A percentile compares a stretch with the other conserved stretches of the same genome.
phyloP scores from a whole-genome alignment of 495 filamentous ascomycete species.

The Aspergillus steynii region DNA sequence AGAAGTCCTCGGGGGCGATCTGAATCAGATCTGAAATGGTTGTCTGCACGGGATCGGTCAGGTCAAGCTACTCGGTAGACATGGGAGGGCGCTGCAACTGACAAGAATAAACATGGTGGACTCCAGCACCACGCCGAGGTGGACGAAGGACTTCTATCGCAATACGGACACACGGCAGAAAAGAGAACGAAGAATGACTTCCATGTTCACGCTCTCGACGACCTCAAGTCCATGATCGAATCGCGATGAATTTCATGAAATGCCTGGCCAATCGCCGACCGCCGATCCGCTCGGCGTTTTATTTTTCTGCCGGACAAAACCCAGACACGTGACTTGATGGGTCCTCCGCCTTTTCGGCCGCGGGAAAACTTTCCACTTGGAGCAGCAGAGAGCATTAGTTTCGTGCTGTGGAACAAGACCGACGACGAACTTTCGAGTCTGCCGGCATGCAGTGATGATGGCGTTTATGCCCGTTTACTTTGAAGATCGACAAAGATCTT shows the following conservation, averaged over 20 bases:
- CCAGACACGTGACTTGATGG: slow-evolving; percentile 13
- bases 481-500: slow-evolving; percentile 27
- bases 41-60: slow-evolving; percentile 40
- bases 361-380: neutral
- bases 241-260: slow-evolving; percentile 1
- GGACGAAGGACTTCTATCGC: slow-evolving; percentile 9
- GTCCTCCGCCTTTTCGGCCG: slow-evolving; percentile 8
- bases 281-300: slow-evolving; percentile 20
- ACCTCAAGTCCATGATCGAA: slow-evolving; percentile 12
- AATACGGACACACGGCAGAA: slow-evolving; percentile 7
- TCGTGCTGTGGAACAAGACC: neutral
- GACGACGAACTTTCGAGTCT: slow-evolving; percentile 5
- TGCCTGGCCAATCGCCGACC: slow-evolving; percentile 23
- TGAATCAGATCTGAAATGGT: slow-evolving; percentile 88
- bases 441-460: slow-evolving; percentile 24
- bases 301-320: slow-evolving; percentile 11
- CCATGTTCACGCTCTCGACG: slow-evolving; percentile 22
- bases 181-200: slow-evolving; percentile 10
- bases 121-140: slow-evolving; percentile 5
- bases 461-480: slow-evolving; percentile 19
- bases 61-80: neutral
- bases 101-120: slow-evolving; percentile 59
- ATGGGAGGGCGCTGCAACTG: slow-evolving; percentile 6
- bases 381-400: neutral
- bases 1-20: slow-evolving; percentile 83